Evolutionary conservation across 306 rosid genomes (phyloP).

Genomic region (Glycyrrhiza uralensis): DNA sequence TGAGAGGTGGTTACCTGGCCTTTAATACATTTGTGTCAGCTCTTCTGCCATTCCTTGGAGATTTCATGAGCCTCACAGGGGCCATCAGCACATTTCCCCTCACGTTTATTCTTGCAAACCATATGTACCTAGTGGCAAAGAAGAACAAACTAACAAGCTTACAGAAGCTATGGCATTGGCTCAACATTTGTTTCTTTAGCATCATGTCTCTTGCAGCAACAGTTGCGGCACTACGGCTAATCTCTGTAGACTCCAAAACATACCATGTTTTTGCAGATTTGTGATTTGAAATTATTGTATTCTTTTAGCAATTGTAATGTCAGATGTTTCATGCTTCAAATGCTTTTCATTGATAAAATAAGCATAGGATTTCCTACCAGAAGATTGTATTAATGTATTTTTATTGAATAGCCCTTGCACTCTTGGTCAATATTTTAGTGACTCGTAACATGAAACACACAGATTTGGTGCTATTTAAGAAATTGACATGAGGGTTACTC

Average conservation of each 20-base stretch:
- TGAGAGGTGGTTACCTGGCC: conserved; percentile 82
- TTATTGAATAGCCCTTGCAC: not conserved
- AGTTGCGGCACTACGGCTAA: conserved; percentile 72
- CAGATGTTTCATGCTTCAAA: not conserved
- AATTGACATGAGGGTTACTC: not conserved
- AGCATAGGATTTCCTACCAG: not conserved
- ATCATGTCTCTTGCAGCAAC: conserved; percentile 61
- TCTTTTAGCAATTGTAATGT: conserved; percentile 1
- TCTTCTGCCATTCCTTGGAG: conserved; percentile 91
- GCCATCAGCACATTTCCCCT: conserved; percentile 94
- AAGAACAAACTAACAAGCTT: conserved; percentile 39
- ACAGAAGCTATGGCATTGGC: conserved; percentile 81
- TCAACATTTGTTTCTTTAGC: conserved; percentile 67
- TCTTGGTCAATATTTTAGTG: not conserved
- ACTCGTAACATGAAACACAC: not conserved
- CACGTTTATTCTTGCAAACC: conserved; percentile 91
- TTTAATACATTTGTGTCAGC: conserved; percentile 71
- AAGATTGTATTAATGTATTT: not conserved
- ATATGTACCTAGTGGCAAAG: conserved; percentile 83
- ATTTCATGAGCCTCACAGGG: conserved; percentile 96
- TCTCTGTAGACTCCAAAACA: conserved; percentile 73
- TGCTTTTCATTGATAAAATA: not conserved
- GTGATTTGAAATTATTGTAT: conserved; percentile 27
- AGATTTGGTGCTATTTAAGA: not conserved
- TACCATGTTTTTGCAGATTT: conserved; percentile 80